Conservation (phyloP, 306 rosid genomes). For the Luffa acutangula region DNA sequence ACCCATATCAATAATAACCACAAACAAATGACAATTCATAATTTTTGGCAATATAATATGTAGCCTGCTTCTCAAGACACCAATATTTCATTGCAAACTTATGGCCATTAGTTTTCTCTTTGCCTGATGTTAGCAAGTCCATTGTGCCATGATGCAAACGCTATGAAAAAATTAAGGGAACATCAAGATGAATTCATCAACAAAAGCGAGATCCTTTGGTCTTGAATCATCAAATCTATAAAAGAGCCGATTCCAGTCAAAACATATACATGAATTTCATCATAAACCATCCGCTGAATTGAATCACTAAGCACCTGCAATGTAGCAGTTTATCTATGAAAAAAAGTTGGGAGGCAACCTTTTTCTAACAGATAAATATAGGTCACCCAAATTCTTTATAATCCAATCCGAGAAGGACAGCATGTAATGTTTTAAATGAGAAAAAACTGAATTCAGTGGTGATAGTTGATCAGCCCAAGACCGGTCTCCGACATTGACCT, state of each 20-base stretch:
- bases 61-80: too few relatives aligned
- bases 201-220: conserved; percentile 60
- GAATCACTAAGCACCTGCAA: conserved; percentile 96
- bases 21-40: too few relatives aligned
- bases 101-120: too few relatives aligned
- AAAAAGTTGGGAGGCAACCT: background rate
- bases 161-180: too few relatives aligned
- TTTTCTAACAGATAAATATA: background rate
- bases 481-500: background rate
- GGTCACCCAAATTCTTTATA: background rate
- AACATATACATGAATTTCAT: conserved; percentile 82
- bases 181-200: conserved; percentile 89
- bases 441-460: background rate
- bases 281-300: conserved; percentile 80
- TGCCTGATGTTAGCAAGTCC: too few relatives aligned
- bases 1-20: too few relatives aligned
- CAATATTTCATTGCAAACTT: too few relatives aligned
- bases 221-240: conserved; percentile 42
- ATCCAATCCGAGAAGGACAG: conserved; percentile 6
- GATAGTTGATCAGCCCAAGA: background rate
- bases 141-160: too few relatives aligned
- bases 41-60: too few relatives aligned
- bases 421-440: background rate
- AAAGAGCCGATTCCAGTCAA: conserved; percentile 72
- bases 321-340: conserved; percentile 23